Evolutionary conservation across 2,329 filamentous ascomycete genomes (phyloP), one percentile per base, ranked within the genome.

Genomic region (Nemania diffusa): DNA sequence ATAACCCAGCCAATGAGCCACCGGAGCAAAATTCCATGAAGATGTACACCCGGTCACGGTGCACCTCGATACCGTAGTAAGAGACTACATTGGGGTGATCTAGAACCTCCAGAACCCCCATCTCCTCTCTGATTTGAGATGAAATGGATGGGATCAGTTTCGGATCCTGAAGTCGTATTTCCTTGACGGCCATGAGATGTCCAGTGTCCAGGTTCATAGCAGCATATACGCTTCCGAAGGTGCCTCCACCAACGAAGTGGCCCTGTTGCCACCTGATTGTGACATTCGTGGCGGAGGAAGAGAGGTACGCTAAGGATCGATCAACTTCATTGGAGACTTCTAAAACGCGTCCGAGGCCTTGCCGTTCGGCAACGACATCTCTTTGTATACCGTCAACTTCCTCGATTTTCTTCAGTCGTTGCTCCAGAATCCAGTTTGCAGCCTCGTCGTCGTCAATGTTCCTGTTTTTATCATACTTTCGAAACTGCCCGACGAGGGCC

Each of bases 11-110:
- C 56, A 99, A 85, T 17, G 95, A 98, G 22, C 96, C 96, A 58
- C 96, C 95, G 4, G 94, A 97, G 79, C 96, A 99, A 80, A 97
- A 98, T 80, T 99, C 96, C 96, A 99, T 99, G 79, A 99, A 99
- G 73, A 99, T 97, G 80, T 98, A 99, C n/a, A 99, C 96, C 77
- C 97, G 96, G 84, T 99, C 96, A 70, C 96, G 89, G 80, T 99
- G 96, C 2, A 97, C 96, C 79, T 99, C 96, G 75, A 99, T 98
- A 65, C 96, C 96, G 77, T 96, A 96, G 81, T 99, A 99, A 9
- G 94, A 95, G 24, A 99, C 97, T 68, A 99, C 93, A 77, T 99
- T 99, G 24, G 96, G 96, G 77, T 99, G 96, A 76, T 99, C 94
- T 52, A 99, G 86, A 0, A 97, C 92, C 80, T 98, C 95, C 56